Base-by-base conservation (phyloP, 805 yeast genomes). In the Kockiozyma suomiensis region DNA sequence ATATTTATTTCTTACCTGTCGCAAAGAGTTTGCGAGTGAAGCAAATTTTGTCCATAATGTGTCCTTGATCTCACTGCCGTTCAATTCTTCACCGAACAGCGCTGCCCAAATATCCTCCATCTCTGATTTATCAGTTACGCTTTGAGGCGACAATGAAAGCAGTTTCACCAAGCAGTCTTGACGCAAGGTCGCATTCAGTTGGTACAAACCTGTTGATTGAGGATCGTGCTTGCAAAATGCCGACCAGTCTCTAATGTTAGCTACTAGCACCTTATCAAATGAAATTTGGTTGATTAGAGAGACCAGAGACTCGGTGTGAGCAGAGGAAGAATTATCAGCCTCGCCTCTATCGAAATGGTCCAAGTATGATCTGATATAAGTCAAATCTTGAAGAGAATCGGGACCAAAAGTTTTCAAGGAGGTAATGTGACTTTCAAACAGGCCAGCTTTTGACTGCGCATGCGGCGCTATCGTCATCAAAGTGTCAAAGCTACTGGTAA, bases 361-460 rank as follows among this genome's bases (percentile, higher is more conserved):
- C n/a, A 41, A 17, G 7, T 47, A 52, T 10, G 61, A 38, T 25
- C 45, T 51, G 19, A 57, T 51, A 23, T 51, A 57, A 2, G 43
- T 42, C 37, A 57, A 38, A 12, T 57, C 61, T 30, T 46, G 50
- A 19, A 57, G 42, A 8, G 61, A 57, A 23, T 57, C 53, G 8
- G 56, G 38, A 23, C 61, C 56, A 41, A 51, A 57, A 10, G 32
- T 28, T 41, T 47, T 42, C 37, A 57, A 37, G 1, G 61, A 51
- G 23, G 41, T 37, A 7, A 57, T 33, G 40, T 52, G 54, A 30
- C 45, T 46, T 42, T 51, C 54, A 32, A 57, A 46, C 8, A 56
- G 45, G 2, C 33, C 50, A 4, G 35, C 25, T 25, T 38, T 50
- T 13, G 55, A 41, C 12, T 46, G 45, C 8, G 23, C 33, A 26